Evolutionary conservation across 345 rosid genomes (phyloP).

Genomic region (Anacardium occidentale): DNA sequence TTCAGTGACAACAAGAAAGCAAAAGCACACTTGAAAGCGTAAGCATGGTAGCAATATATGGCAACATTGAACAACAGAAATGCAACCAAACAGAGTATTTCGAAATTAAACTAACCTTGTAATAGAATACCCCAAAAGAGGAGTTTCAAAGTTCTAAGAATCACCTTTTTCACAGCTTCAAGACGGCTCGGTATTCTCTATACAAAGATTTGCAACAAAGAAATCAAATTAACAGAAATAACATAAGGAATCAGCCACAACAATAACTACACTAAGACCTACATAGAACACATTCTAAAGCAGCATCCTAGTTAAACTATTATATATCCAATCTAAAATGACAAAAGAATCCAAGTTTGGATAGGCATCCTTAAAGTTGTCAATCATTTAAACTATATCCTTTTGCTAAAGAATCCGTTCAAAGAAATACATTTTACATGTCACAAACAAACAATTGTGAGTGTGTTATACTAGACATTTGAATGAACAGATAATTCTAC

Average conservation of each 20-base stretch:
- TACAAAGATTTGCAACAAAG: conserved; percentile 12
- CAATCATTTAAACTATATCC: too few species aligned
- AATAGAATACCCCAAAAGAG: conserved; percentile 85
- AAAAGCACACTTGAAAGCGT: neutral
- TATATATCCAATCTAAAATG: too few species aligned
- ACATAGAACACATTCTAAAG: too few species aligned
- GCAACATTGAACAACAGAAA: neutral
- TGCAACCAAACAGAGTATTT: neutral
- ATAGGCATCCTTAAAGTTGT: too few species aligned
- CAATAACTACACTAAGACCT: neutral
- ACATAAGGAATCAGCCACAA: neutral
- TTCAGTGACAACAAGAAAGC: neutral
- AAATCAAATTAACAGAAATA: neutral
- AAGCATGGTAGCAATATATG: too few species aligned
- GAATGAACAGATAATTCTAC: too few species aligned
- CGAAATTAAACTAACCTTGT: conserved; percentile 55
- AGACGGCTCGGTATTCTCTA: conserved; percentile 47
- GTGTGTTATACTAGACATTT: too few species aligned
- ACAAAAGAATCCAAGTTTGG: too few species aligned
- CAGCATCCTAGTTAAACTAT: too few species aligned
- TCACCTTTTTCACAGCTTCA: conserved; percentile 56
- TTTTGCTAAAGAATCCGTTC: too few species aligned
- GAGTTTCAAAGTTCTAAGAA: conserved; percentile 69
- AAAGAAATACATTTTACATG: too few species aligned
- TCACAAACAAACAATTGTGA: too few species aligned